Base-by-base conservation (phyloP, 2,329 filamentous ascomycete species). In the Phyllosticta citribraziliensis region DNA sequence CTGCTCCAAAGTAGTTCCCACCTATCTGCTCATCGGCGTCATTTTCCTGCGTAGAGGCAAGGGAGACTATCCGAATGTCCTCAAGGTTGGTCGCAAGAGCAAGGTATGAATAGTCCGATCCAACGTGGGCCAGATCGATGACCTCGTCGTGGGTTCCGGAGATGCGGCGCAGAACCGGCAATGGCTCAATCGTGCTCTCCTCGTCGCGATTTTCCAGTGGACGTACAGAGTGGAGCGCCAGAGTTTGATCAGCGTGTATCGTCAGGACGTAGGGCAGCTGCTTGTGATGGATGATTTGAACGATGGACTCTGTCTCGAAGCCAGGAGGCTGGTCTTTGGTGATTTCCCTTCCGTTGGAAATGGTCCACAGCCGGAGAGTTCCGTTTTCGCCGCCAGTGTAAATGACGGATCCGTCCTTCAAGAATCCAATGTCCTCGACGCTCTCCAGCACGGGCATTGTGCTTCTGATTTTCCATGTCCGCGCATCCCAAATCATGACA, bases 111-210 rank as follows among this genome's bases (percentile, higher is more conserved):
- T 84, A 85, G 67, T 96, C 87, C 0, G 86, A 84, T 1, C 94
- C 84, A 60, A 97, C 80, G 69, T 94, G 97, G 30, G 88, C 89
- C 35, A 99, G 78, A 70, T 99, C 95, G 66, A 99, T 97, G 58
- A 99, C 91, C 73, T 99, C 94, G 72, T 99, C 95, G 73, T 97
- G 91, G 6, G 94, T 97, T 58, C 94, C 95, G 4, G 93, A 96
- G 66, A 99, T 95, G 53, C 91, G 84, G 66, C 89, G 85, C 53
- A 89, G 81, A 0, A 86, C 69, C 10, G 82, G 78, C 24, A 88
- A 73, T n/a, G 83, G 76, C n/a, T 77, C 73, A 76, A 88, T 70
- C 74, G 78, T 68, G 70, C 80, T 67, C 62, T 76, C 65, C 68
- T 69, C 62, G 75, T 69, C 63, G 60, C 72, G 63, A 35, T 70